Conservation (phyloP, 495 filamentous ascomycete species). For the Echria macrotheca region DNA sequence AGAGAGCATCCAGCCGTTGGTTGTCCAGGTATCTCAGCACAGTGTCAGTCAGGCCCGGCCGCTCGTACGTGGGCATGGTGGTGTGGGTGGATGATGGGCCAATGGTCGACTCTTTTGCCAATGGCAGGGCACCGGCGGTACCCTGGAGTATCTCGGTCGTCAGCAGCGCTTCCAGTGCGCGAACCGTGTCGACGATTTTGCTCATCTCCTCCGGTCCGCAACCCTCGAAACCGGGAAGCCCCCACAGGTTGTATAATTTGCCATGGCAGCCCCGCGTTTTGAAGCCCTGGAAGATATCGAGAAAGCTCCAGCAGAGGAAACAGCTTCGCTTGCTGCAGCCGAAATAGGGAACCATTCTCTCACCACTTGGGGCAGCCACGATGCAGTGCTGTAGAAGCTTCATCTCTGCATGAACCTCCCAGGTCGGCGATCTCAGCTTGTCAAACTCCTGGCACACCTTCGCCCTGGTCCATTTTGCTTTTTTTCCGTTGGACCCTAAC, state of each 20-base stretch:
- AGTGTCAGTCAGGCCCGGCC: neutral
- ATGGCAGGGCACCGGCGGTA: neutral
- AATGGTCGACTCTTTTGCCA: constrained; percentile 2
- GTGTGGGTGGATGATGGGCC: neutral
- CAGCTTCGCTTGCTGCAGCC: constrained; percentile 7
- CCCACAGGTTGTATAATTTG: constrained; percentile 7
- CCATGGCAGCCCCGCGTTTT: constrained; percentile 3
- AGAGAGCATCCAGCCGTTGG: neutral
- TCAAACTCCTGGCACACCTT: neutral
- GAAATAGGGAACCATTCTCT: neutral
- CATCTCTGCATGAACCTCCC: constrained; percentile 7
- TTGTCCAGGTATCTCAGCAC: neutral
- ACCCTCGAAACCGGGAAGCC: neutral
- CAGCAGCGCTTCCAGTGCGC: neutral
- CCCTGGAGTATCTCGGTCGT: neutral
- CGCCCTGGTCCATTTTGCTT: neutral
- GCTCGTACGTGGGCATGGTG: neutral
- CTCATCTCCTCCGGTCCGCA: neutral
- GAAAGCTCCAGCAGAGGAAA: constrained; percentile 5
- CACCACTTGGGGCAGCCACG: neutral
- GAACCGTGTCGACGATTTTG: neutral
- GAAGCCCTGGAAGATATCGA: neutral
- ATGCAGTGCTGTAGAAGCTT: constrained; percentile 1
- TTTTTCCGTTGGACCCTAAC: too few relatives aligned
- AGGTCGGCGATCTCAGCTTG: constrained; percentile 5